A percentile compares a stretch with the other conserved stretches of the same genome.
These are phyloP conservation scores for Caloboletus inedulis DNA, from an alignment of 1,284 basidiomycete genomes.

Conservation along the genomic window DNA sequence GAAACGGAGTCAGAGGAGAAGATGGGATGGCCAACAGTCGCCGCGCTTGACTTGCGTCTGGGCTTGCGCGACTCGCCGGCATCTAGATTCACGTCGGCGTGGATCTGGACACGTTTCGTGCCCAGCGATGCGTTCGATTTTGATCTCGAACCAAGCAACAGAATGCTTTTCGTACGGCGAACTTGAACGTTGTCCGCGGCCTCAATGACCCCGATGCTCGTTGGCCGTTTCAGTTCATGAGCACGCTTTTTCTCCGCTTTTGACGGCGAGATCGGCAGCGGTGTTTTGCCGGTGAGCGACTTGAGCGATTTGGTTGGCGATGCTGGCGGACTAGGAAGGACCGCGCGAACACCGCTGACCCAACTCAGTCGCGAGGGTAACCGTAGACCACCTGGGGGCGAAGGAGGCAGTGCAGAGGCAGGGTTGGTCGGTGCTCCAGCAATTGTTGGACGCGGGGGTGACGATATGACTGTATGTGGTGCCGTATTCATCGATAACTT, in stretches of 20 bases:
- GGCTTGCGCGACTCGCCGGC: conserved; percentile 14
- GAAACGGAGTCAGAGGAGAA: neutral
- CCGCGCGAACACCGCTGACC: conserved; percentile 27
- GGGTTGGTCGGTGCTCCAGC: conserved; percentile 8
- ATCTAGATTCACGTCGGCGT: conserved; percentile 20
- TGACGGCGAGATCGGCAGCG: conserved; percentile 8
- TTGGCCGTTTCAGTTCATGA: conserved; percentile 20
- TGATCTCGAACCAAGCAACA: conserved; percentile 30
- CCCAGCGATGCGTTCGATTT: conserved; percentile 28
- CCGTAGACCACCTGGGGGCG: conserved; percentile 30
- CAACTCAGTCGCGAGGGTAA: conserved; percentile 33
- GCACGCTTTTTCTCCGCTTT: conserved; percentile 12
- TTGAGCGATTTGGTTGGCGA: conserved; percentile 24
- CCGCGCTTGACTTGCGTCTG: conserved; percentile 31
- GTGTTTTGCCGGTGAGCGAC: conserved; percentile 7
- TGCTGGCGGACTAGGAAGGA: conserved; percentile 33
- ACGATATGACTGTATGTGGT: neutral
- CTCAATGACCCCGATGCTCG: conserved; percentile 32
- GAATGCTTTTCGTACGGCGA: conserved; percentile 33
- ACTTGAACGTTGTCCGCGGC: conserved; percentile 27
- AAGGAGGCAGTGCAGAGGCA: conserved; percentile 22
- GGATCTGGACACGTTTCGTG: conserved; percentile 32
- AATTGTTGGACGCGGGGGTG: conserved; percentile 8
- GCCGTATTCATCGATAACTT: conserved; percentile 15
- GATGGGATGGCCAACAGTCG: conserved; percentile 8